Evolutionary conservation across 2,329 filamentous ascomycete species (phyloP), one percentile per base, ranked within the genome.

Genomic region (Podosphaera xanthii): DNA sequence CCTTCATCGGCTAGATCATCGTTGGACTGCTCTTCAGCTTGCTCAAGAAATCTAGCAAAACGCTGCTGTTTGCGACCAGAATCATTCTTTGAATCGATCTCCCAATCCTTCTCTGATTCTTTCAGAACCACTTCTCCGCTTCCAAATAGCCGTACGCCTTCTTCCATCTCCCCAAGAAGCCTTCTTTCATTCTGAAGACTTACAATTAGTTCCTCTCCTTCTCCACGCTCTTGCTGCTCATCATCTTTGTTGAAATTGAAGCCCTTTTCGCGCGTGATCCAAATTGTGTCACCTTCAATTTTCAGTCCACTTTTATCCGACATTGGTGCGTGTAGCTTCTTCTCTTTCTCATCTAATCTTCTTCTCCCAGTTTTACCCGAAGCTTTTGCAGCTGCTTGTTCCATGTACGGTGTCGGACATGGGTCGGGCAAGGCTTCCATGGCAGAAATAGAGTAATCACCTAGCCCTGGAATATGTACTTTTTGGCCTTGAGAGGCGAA

Each of bases 251-350:
- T 76, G 64, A 98, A 96, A 3, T 80, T 94, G 65, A 84, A 84
- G 0, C 81, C 81, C 65, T 82, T 83, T 58, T 84, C 80, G 60
- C 79, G 74, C 8, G 81, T 83, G 61, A 84, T 96, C 74, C 94
- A 98, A 44, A 98, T 90, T 6, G 91, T 90, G 71, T 98, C 92
- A 62, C 94, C 94, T 65, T 98, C 92, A 58, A 98, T 91, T 69
- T 97, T 83, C 10, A 98, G 80, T 66, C 92, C 92, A 64, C 90
- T 94, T 40, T 95, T 89, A 71, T 98, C 92, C 34, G 90, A 95
- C 91, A 98, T 97, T 40, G 92, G 94, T 2, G 92, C 94, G 71
- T 96, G 94, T 4, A 98, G 74, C 65, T 94, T 81, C 73, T 96
- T 96, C 69, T 98, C 91, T 72, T 97, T 98, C 69, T 98, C 92